A percentile compares a stretch with the other conserved stretches of the same genome.
phyloP scores from a whole-genome alignment of 2,329 filamentous ascomycete species.

The Fusarium sp. region DNA sequence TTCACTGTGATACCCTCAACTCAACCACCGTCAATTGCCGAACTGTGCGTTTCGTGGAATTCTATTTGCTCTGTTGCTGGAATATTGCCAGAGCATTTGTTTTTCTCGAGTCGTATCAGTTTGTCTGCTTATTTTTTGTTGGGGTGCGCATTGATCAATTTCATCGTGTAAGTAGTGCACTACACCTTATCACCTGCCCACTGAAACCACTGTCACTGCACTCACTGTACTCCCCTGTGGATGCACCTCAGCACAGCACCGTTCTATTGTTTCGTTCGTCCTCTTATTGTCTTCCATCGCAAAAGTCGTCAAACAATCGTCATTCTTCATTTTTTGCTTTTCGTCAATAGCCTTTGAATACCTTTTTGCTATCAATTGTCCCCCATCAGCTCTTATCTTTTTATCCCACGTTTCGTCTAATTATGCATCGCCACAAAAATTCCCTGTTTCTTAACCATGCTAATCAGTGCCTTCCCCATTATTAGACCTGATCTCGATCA shows the following conservation, averaged over 20 bases:
- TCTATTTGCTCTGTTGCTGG: conserved; percentile 48
- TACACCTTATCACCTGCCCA: background rate
- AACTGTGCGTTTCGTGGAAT: conserved; percentile 28
- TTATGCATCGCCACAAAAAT: conserved; percentile 19
- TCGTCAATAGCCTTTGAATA: background rate
- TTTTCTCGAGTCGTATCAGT: conserved; percentile 28
- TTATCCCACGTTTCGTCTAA: background rate
- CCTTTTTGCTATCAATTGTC: background rate
- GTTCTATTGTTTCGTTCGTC: background rate
- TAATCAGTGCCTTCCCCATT: conserved; percentile 39
- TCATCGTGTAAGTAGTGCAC: conserved; percentile 35
- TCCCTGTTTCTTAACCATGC: conserved; percentile 27
- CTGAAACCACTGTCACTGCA: background rate
- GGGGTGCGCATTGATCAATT: conserved; percentile 16
- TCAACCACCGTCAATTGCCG: conserved; percentile 27
- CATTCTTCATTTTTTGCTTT: background rate
- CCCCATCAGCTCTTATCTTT: background rate
- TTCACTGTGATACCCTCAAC: conserved; percentile 26
- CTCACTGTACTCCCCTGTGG: conserved; percentile 6
- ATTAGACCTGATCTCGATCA: conserved; percentile 32
- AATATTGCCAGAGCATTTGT: conserved; percentile 50
- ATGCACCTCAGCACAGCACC: background rate
- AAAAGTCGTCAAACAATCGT: background rate
- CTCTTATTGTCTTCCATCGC: background rate
- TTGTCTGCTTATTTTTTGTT: conserved; percentile 6